Conservation (phyloP, 2,329 filamentous ascomycete species). For the Penicillium brevicompactum region DNA sequence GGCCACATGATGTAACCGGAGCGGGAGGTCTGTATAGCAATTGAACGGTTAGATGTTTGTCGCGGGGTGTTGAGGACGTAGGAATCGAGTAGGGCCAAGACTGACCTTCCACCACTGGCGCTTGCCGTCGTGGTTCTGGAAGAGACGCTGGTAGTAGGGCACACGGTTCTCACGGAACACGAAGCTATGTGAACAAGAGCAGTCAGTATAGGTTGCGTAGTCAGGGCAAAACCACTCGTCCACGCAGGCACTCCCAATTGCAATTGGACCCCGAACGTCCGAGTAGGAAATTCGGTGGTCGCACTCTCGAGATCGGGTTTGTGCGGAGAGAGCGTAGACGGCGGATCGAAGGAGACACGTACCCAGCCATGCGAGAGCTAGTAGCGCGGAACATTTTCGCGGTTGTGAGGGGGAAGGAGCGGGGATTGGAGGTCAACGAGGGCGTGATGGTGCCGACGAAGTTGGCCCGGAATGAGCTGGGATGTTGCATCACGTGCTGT, state of each 20-base stretch:
- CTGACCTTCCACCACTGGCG: conserved; percentile 70
- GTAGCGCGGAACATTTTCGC: conserved; percentile 46
- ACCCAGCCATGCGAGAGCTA: conserved; percentile 46
- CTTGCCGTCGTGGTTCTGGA: conserved; percentile 67
- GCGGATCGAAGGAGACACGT: conserved; percentile 27
- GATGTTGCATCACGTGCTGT: conserved; percentile 12
- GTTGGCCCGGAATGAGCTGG: conserved; percentile 25
- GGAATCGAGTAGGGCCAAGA: conserved; percentile 22
- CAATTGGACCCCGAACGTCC: conserved; percentile 15
- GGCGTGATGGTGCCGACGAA: conserved; percentile 33
- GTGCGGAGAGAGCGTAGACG: conserved; percentile 4
- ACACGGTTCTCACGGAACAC: conserved; percentile 69
- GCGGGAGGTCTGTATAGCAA: conserved; percentile 50
- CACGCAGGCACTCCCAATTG: conserved; percentile 1
- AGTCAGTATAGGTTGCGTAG: conserved; percentile 21
- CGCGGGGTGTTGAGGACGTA: neutral
- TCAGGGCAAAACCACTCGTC: neutral
- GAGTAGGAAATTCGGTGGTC: conserved; percentile 19
- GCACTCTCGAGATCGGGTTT: conserved; percentile 15
- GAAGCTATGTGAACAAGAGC: conserved; percentile 37
- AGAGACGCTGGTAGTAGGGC: conserved; percentile 67
- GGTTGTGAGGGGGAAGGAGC: conserved; percentile 28
- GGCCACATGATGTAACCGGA: conserved; percentile 62
- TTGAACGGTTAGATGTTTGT: conserved; percentile 16
- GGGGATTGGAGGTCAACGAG: conserved; percentile 26